Percentiles rank a stretch among this genome's conserved stretches.
Evolutionary conservation across 2,329 filamentous ascomycete species (phyloP).

Genomic region (Claviceps purpurea): DNA sequence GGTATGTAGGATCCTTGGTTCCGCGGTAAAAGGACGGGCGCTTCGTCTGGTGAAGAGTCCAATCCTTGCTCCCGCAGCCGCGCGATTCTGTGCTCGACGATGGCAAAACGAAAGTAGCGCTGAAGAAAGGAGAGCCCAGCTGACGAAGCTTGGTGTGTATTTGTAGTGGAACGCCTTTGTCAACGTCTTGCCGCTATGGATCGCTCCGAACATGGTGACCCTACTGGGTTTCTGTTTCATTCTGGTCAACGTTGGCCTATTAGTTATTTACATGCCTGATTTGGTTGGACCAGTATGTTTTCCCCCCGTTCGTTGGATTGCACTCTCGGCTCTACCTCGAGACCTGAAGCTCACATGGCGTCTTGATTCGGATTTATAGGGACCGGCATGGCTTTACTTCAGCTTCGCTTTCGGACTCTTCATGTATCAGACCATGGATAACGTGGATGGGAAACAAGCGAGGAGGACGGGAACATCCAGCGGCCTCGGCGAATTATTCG

Average conservation of each 20-base stretch:
- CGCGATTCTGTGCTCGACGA: not conserved
- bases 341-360: not conserved
- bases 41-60: not conserved
- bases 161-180: constrained; percentile 92
- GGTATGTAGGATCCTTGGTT: constrained; percentile 42
- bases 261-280: constrained; percentile 77
- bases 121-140: not conserved
- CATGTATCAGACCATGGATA: constrained; percentile 99
- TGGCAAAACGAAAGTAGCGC: not conserved
- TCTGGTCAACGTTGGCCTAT: constrained; percentile 60
- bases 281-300: constrained; percentile 68
- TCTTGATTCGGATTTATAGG: constrained; percentile 30
- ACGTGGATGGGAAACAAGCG: constrained; percentile 96
- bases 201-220: constrained; percentile 96
- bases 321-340: not conserved
- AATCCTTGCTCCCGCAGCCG: not conserved
- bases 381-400: constrained; percentile 84
- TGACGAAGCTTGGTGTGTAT: constrained; percentile 1
- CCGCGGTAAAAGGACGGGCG: not conserved
- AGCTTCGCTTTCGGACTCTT: constrained; percentile 92
- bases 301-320: too few relatives aligned
- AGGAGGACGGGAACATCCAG: constrained; percentile 89
- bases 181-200: constrained; percentile 82
- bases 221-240: constrained; percentile 92
- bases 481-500: constrained; percentile 89